These are phyloP conservation scores for Amanita polypyramis DNA, from an alignment of 768 basidiomycete species.

Conservation along the genomic window DNA sequence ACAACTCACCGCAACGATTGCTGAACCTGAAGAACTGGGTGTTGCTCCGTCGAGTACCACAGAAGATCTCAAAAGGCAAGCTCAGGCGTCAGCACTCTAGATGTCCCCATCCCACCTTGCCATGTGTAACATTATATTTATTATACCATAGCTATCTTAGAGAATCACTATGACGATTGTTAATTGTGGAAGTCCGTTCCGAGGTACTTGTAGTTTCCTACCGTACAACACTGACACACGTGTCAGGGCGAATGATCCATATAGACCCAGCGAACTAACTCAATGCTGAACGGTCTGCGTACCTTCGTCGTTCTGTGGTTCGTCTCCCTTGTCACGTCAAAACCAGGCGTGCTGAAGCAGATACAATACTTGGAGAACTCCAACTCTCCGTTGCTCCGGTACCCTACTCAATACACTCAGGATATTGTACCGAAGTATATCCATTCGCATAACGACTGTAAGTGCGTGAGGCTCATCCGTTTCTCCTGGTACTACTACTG, in stretches of 20 bases:
- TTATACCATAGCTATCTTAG: background rate
- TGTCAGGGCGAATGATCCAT: background rate
- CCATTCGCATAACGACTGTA: conserved; percentile 50
- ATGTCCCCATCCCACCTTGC: background rate
- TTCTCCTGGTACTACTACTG: background rate
- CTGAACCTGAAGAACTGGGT: conserved; percentile 11
- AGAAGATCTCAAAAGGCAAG: background rate
- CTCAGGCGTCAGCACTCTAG: background rate
- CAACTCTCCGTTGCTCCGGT: conserved; percentile 28
- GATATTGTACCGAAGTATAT: conserved; percentile 35
- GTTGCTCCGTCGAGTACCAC: background rate
- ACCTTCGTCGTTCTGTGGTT: background rate
- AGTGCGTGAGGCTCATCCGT: conserved; percentile 9
- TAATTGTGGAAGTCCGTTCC: no score
- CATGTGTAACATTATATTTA: background rate
- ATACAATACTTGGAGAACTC: conserved; percentile 18
- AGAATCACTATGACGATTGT: background rate
- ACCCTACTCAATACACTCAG: conserved; percentile 39
- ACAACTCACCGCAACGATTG: conserved; percentile 51
- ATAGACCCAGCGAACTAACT: background rate
- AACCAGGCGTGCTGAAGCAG: background rate
- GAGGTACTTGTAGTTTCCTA: no score
- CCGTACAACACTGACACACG: background rate
- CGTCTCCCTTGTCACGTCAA: background rate
- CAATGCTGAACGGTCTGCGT: background rate